Evolutionary conservation across 805 yeast species (phyloP).

Genomic region (Metschnikowia dekortorum): DNA sequence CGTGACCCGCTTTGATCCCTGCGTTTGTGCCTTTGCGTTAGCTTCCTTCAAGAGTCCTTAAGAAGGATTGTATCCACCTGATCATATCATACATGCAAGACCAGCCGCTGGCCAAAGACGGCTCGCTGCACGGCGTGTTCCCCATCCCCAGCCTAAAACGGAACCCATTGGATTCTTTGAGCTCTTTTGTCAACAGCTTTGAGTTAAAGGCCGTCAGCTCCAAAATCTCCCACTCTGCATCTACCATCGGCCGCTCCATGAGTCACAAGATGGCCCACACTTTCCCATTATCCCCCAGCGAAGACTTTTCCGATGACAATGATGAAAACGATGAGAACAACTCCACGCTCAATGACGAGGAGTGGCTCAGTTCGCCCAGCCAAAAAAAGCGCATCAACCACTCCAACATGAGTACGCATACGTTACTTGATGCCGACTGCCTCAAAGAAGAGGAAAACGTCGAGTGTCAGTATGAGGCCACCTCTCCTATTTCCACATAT

Average conservation of each 20-base stretch:
- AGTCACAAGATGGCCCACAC: conserved; percentile 7
- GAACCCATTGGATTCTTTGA: conserved; percentile 13
- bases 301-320: conserved; percentile 9
- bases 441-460: neutral
- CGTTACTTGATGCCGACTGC: conserved; percentile 1
- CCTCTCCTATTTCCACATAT: neutral
- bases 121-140: neutral
- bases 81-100: neutral
- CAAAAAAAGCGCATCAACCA: conserved; percentile 11
- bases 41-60: no score
- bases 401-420: conserved; percentile 2
- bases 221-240: conserved; percentile 12
- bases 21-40: conserved; percentile 2
- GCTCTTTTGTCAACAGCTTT: conserved; percentile 15
- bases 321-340: conserved; percentile 14
- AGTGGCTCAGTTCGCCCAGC: conserved; percentile 14
- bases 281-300: conserved; percentile 11
- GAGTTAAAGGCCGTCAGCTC: conserved; percentile 13
- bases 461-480: neutral
- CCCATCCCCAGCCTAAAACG: conserved; percentile 1
- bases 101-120: neutral
- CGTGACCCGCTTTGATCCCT: neutral
- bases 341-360: conserved; percentile 17
- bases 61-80: neutral
- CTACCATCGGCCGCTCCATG: conserved; percentile 11